These are phyloP conservation scores for Sugiyamaella pinicola DNA, from an alignment of 1,139 yeast genomes.

Conservation along the genomic window DNA sequence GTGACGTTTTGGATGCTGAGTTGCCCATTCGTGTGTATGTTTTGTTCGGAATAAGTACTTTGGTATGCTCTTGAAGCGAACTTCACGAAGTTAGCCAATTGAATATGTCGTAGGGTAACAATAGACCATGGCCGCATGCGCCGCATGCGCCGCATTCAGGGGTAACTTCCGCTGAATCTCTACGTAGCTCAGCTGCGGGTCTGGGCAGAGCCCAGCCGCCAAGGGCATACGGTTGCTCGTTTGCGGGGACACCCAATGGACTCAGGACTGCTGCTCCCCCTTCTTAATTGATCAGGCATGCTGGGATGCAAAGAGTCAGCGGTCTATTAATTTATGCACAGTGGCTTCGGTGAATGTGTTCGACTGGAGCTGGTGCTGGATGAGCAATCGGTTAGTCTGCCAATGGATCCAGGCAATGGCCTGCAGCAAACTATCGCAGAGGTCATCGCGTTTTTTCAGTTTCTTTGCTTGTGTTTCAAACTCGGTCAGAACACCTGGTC, in stretches of 20 bases:
- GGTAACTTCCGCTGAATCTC: too few relatives aligned
- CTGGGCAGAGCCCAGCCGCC: too few relatives aligned
- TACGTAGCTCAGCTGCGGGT: too few relatives aligned
- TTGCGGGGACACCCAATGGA: too few relatives aligned
- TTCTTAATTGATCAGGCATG: too few relatives aligned
- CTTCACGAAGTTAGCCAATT: slow-evolving; percentile 14
- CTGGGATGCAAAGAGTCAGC: too few relatives aligned
- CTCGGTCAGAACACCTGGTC: slow-evolving; percentile 17
- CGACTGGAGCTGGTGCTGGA: not conserved
- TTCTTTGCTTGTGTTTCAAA: slow-evolving; percentile 3
- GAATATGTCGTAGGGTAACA: slow-evolving; percentile 4
- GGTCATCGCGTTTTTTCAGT: slow-evolving; percentile 57
- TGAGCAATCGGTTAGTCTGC: slow-evolving; percentile 42
- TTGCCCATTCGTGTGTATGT: slow-evolving; percentile 26
- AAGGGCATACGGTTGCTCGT: too few relatives aligned
- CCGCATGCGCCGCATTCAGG: slow-evolving; percentile 16
- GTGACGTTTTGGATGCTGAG: slow-evolving; percentile 26
- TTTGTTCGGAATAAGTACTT: too few relatives aligned
- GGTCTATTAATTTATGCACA: slow-evolving; percentile 1
- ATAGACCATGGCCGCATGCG: slow-evolving; percentile 4
- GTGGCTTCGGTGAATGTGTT: not conserved
- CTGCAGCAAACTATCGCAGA: slow-evolving; percentile 61
- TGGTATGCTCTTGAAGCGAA: too few relatives aligned
- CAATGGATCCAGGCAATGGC: slow-evolving; percentile 56
- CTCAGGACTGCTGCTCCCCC: not conserved